Evolutionary conservation across 176 grass and related monocot species (phyloP), one percentile per base, ranked within the genome.

Genomic region (Echinochloa phyllopogon): DNA sequence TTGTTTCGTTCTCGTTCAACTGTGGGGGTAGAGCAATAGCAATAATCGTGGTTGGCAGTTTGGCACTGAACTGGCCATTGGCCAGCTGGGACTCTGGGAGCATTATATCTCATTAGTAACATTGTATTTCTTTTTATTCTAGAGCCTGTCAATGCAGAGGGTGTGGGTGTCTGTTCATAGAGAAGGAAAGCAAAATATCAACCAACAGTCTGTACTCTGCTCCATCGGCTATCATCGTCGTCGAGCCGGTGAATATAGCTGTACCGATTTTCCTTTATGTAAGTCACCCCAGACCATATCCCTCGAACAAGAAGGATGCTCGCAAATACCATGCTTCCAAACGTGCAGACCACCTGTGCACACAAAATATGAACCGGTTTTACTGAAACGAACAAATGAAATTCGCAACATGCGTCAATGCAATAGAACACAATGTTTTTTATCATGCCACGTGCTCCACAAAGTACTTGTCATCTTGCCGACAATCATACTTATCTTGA

Each of bases 271-370:
- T 96, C 87, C 80, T 91, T 89, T 38, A 96, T 91, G 61, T 96
- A 99, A 33, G 91, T 77, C 50, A 99, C 86, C 63, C 89, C 93
- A 65, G 96, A 99, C 93, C 93, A 94, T 87, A 94, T 76, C 65
- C 96, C 96, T 50, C 96, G 89, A 42, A 96, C 96, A 66, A 99
- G 87, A 69, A 96, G 88, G 68, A 96, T 96, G 84, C 91, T 99
- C 39, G 80, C 13, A 63, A 96, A 99, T 39, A 96, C 93, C 93
- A 99, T 89, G 83, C 91, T 99, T 71, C 96, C 96, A 88, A 99
- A 90, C 59, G 96, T 94, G 89, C 96, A 99, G 27, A 96, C 83
- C 23, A 96, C 93, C 96, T 99, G 85, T 36, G 55, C 38, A 37
- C 63, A 89, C 10, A 44, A 37, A 67, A 74, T 41, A 25, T 39